phyloP scores from a whole-genome alignment of 139 green algal genomes.

The Chlorella sp. region DNA sequence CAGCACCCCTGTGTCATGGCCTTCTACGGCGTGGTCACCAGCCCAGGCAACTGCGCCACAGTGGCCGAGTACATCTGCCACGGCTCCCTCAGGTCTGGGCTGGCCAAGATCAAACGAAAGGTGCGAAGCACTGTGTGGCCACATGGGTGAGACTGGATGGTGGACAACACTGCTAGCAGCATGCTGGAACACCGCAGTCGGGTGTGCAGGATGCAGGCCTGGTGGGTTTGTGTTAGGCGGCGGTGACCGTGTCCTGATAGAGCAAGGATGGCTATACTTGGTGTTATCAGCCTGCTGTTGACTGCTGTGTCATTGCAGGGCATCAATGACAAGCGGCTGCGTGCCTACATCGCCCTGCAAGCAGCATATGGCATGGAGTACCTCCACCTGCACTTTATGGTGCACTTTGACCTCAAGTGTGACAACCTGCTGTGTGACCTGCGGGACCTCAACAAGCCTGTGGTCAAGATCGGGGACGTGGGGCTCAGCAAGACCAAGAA shows the following conservation, averaged over 20 bases:
- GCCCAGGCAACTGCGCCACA: constrained; percentile 23
- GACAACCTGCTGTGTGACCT: constrained; percentile 71
- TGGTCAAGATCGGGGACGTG: constrained; percentile 51
- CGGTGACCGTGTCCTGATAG: too few relatives aligned
- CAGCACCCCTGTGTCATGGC: constrained; percentile 63
- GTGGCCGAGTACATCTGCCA: constrained; percentile 52
- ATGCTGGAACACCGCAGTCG: too few relatives aligned
- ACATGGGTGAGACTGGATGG: too few relatives aligned
- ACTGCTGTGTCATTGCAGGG: too few relatives aligned
- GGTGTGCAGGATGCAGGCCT: constrained; percentile 7
- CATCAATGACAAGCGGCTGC: constrained; percentile 19
- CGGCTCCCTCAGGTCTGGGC: constrained; percentile 30
- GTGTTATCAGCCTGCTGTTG: too few relatives aligned
- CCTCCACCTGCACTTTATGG: constrained; percentile 44
- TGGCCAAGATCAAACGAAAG: constrained; percentile 11
- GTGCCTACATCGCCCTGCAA: constrained; percentile 32
- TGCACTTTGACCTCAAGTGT: constrained; percentile 51
- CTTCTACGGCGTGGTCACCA: constrained; percentile 50
- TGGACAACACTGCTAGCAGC: too few relatives aligned
- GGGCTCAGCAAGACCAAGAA: too few relatives aligned
- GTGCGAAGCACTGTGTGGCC: too few relatives aligned
- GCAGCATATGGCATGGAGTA: constrained; percentile 65
- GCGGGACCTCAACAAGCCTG: constrained; percentile 40
- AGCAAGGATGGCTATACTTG: too few relatives aligned
- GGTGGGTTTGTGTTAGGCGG: background rate